These are phyloP conservation scores for Phaeosphaeria sp. DNA, from an alignment of 2,329 filamentous ascomycete genomes.

Conservation along the genomic window DNA sequence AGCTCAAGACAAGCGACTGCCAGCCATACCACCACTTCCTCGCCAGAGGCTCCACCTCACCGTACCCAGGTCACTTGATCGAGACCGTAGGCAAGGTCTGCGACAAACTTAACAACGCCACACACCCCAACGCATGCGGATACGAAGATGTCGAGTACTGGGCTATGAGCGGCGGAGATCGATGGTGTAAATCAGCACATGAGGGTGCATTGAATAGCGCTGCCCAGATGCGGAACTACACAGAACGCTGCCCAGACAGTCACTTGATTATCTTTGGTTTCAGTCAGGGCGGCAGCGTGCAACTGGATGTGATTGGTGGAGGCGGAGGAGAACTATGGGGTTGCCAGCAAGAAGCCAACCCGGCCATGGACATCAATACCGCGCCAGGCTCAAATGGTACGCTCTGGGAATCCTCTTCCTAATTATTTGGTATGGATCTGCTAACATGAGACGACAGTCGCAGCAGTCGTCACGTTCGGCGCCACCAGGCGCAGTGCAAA, in stretches of 20 bases:
- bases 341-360: constrained; percentile 30
- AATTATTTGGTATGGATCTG: background rate
- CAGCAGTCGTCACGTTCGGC: constrained; percentile 30
- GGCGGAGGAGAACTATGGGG: constrained; percentile 34
- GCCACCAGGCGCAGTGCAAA: constrained; percentile 33
- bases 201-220: constrained; percentile 33
- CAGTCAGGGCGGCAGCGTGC: constrained; percentile 34
- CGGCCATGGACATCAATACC: constrained; percentile 23
- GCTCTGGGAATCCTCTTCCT: background rate
- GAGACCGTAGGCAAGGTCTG: constrained; percentile 34
- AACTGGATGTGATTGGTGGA: constrained; percentile 32
- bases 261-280: constrained; percentile 37
- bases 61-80: constrained; percentile 35
- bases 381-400: constrained; percentile 31
- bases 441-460: constrained; percentile 23
- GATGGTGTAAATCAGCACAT: constrained; percentile 34
- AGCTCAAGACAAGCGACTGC: background rate
- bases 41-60: constrained; percentile 27
- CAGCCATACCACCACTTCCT: background rate
- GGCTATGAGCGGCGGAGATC: constrained; percentile 32
- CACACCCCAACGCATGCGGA: constrained; percentile 29
- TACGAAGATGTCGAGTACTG: constrained; percentile 36
- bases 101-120: constrained; percentile 29
- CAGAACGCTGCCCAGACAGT: constrained; percentile 32
- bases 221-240: constrained; percentile 37